A percentile compares a stretch with the other conserved stretches of the same genome.
phyloP scores from a whole-genome alignment of 148 eudicot genomes.

The Persicaria maculosa region DNA sequence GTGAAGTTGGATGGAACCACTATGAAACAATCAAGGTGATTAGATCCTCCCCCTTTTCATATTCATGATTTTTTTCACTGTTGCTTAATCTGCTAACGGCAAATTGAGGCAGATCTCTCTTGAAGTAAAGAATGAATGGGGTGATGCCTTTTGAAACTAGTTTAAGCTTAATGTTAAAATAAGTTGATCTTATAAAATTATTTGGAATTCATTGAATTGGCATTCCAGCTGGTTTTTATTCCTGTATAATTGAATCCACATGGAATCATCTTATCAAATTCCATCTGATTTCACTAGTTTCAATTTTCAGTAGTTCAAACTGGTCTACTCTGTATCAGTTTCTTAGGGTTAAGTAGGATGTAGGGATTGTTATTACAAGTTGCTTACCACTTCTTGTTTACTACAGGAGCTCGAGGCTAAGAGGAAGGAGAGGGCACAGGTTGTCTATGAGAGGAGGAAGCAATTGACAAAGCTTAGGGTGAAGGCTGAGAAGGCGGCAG shows the following conservation, averaged over 20 bases:
- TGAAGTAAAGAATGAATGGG: neutral
- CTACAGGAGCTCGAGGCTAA: slow-evolving; percentile 59
- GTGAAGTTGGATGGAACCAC: slow-evolving; percentile 81
- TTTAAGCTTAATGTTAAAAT: too few relatives aligned
- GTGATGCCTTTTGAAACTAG: neutral
- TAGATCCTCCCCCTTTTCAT: neutral
- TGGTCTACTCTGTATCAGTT: neutral
- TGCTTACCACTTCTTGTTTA: neutral
- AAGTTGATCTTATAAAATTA: too few relatives aligned
- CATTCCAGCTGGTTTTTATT: neutral
- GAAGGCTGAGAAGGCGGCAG: slow-evolving; percentile 52
- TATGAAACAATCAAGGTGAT: slow-evolving; percentile 66
- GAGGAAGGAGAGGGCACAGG: slow-evolving; percentile 63
- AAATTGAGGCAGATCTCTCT: neutral
- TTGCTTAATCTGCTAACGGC: neutral
- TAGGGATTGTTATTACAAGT: neutral
- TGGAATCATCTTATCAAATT: neutral
- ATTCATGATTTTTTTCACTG: neutral
- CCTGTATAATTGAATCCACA: neutral
- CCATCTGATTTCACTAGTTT: neutral
- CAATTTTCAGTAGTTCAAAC: neutral
- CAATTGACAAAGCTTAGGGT: slow-evolving; percentile 35
- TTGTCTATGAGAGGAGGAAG: slow-evolving; percentile 49
- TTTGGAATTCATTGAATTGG: neutral
- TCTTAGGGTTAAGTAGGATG: neutral